phyloP scores from a whole-genome alignment of 2,329 filamentous ascomycete species.

The Hysterium pulicare region DNA sequence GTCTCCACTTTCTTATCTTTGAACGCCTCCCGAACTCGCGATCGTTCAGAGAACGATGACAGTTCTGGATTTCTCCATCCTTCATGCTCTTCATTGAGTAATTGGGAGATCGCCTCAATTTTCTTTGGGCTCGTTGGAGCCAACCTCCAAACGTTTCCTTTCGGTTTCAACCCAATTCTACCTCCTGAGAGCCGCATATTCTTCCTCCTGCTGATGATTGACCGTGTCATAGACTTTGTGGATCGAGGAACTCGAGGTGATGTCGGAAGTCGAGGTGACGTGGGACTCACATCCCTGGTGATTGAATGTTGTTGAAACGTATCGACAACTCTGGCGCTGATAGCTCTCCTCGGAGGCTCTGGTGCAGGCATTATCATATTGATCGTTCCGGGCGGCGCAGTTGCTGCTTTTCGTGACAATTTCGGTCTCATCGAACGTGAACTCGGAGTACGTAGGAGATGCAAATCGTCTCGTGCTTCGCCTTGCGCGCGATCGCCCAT shows the following conservation, averaged over 20 bases:
- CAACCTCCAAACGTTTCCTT: slow-evolving; percentile 10
- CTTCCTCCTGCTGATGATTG: slow-evolving; percentile 11
- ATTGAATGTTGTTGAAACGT: slow-evolving; percentile 4
- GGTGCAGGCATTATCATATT: slow-evolving; percentile 5
- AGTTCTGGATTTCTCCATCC: neutral
- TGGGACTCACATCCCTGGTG: slow-evolving; percentile 6
- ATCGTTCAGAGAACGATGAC: slow-evolving; percentile 18
- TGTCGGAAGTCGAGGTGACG: slow-evolving; percentile 6
- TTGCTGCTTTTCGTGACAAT: slow-evolving; percentile 17
- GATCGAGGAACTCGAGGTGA: neutral
- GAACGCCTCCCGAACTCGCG: slow-evolving; percentile 21
- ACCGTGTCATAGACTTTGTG: slow-evolving; percentile 5
- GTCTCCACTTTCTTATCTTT: slow-evolving; percentile 17
- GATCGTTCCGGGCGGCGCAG: slow-evolving; percentile 17
- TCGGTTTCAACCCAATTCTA: slow-evolving; percentile 10
- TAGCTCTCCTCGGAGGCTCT: slow-evolving; percentile 23
- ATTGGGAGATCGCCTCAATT: slow-evolving; percentile 5
- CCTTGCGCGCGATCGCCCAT: neutral
- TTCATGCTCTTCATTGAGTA: neutral
- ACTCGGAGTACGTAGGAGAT: neutral
- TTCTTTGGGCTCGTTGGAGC: slow-evolving; percentile 4
- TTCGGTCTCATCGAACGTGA: slow-evolving; percentile 5
- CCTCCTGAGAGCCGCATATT: slow-evolving; percentile 10
- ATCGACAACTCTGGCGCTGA: slow-evolving; percentile 19
- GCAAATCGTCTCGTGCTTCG: neutral